Conservation (phyloP, 2,329 filamentous ascomycete genomes). For the Aureobasidium sp. region DNA sequence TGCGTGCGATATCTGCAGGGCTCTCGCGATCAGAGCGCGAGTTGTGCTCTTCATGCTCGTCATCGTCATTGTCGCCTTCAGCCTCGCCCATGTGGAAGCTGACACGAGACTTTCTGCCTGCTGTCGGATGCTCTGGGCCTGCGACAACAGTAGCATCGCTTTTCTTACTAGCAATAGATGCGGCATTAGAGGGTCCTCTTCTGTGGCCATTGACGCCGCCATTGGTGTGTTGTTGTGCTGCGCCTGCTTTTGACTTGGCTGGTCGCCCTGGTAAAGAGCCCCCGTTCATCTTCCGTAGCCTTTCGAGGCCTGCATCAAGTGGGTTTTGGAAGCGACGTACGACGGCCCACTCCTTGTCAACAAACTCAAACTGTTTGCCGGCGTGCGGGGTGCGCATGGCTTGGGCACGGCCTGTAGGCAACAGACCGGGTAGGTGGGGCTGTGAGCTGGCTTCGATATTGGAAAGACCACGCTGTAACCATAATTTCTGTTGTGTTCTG, state of each 20-base stretch:
- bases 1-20: conserved; percentile 34
- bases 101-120: conserved; percentile 11
- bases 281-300: conserved; percentile 33
- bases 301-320: conserved; percentile 54
- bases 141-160: not conserved
- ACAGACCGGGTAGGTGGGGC: conserved; percentile 39
- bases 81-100: conserved; percentile 16
- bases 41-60: conserved; percentile 16
- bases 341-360: conserved; percentile 67
- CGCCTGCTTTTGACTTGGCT: conserved; percentile 25
- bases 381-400: conserved; percentile 47
- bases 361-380: conserved; percentile 54
- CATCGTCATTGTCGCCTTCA: conserved; percentile 12
- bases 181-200: not conserved
- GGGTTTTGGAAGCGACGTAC: conserved; percentile 67
- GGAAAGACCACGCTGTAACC: conserved; percentile 66
- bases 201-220: conserved; percentile 8
- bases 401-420: conserved; percentile 31
- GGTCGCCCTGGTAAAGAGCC: conserved; percentile 21
- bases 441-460: conserved; percentile 54
- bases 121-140: conserved; percentile 19
- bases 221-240: conserved; percentile 32
- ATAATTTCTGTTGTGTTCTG: conserved; percentile 68
- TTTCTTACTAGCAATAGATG: conserved; percentile 8
- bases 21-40: conserved; percentile 24